Evolutionary conservation across 495 filamentous ascomycete species (phyloP).

Genomic region (Penicillium fimorum): DNA sequence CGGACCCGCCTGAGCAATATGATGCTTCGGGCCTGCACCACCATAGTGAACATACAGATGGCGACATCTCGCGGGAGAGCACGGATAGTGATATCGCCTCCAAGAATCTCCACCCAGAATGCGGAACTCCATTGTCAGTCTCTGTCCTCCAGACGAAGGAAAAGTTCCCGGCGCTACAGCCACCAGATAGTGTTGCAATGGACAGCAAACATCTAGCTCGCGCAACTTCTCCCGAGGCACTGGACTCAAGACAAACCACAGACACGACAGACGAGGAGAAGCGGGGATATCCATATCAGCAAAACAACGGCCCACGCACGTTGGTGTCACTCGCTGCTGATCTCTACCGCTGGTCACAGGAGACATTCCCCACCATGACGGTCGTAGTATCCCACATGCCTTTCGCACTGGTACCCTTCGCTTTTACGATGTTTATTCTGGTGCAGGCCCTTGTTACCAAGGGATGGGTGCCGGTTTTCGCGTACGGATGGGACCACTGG

Average conservation of each 20-base stretch:
- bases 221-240: conserved; percentile 7
- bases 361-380: conserved; percentile 64
- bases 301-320: conserved; percentile 28
- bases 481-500: conserved; percentile 67
- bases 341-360: conserved; percentile 53
- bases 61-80: neutral
- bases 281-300: neutral
- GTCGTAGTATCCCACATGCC: conserved; percentile 60
- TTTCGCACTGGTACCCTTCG: conserved; percentile 61
- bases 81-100: conserved; percentile 1
- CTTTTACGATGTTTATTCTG: conserved; percentile 66
- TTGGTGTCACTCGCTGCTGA: conserved; percentile 47
- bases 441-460: conserved; percentile 65
- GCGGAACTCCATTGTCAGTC: conserved; percentile 8
- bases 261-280: conserved; percentile 19
- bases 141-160: conserved; percentile 14
- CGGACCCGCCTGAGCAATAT: neutral
- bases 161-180: conserved; percentile 8
- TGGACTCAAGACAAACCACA: conserved; percentile 2
- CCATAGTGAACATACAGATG: neutral
- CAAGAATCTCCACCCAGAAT: neutral
- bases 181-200: neutral
- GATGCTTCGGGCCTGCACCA: neutral
- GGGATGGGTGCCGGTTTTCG: conserved; percentile 66
- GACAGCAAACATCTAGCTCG: conserved; percentile 1